A percentile compares a stretch with the other conserved stretches of the same genome.
Conservation (phyloP, 2,329 filamentous ascomycete genomes). For the Aspergillus floridensis region DNA sequence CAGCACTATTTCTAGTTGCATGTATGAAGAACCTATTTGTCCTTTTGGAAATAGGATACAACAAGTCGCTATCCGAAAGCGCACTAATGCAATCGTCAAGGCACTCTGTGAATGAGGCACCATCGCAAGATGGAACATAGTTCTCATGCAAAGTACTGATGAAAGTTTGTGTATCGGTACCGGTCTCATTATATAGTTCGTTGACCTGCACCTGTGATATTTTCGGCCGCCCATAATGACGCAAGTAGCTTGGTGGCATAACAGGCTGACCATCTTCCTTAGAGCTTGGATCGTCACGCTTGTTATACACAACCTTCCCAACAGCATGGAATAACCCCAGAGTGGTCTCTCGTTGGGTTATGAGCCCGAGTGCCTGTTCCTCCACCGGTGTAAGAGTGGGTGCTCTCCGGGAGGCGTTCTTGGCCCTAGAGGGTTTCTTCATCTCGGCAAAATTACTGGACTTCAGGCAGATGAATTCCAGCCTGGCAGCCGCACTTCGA, state of each 20-base stretch:
- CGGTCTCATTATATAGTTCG: constrained; percentile 83
- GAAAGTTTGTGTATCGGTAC: constrained; percentile 88
- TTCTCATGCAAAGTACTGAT: constrained; percentile 91
- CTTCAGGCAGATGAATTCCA: constrained; percentile 88
- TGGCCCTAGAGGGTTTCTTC: constrained; percentile 72
- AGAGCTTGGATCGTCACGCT: constrained; percentile 61
- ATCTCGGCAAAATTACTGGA: constrained; percentile 66
- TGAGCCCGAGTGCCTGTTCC: constrained; percentile 71
- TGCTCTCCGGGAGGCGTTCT: constrained; percentile 53
- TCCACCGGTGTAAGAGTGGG: constrained; percentile 68
- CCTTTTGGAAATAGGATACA: constrained; percentile 61
- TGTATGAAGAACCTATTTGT: constrained; percentile 45
- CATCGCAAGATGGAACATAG: constrained; percentile 76
- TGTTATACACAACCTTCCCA: constrained; percentile 95
- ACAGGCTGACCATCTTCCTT: constrained; percentile 47
- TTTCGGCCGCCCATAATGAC: constrained; percentile 58
- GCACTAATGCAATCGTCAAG: constrained; percentile 82
- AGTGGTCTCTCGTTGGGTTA: constrained; percentile 83
- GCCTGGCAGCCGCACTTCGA: constrained; percentile 82
- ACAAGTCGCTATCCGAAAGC: constrained; percentile 82
- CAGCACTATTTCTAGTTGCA: constrained; percentile 48
- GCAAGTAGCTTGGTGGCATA: constrained; percentile 59
- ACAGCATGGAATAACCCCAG: constrained; percentile 95
- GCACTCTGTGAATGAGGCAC: constrained; percentile 67
- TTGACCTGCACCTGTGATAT: constrained; percentile 67